phyloP scores from a whole-genome alignment of 768 basidiomycete species.

The Mycena sanguinolenta region DNA sequence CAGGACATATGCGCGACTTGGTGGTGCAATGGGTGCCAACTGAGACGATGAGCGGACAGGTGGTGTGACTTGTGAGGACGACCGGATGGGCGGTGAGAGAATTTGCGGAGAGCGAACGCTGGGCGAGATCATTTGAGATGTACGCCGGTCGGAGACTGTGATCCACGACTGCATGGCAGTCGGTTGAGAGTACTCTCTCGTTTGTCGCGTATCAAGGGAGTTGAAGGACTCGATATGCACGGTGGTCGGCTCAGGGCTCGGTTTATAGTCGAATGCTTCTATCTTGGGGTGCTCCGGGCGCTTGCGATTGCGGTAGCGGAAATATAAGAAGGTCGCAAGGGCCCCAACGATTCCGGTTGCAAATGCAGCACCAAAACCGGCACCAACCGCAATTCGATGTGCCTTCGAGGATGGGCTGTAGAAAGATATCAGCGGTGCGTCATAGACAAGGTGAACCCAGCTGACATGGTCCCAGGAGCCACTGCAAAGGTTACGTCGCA shows the following conservation, averaged over 20 bases:
- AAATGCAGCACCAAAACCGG: conserved; percentile 38
- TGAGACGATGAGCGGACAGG: background rate
- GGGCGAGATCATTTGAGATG: background rate
- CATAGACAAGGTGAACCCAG: background rate
- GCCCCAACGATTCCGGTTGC: conserved; percentile 34
- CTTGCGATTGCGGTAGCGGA: conserved; percentile 7
- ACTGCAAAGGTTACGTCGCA: conserved; percentile 31
- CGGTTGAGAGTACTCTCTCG: background rate
- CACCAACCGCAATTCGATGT: conserved; percentile 33
- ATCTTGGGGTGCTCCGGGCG: background rate
- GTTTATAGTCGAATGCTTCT: conserved; percentile 16
- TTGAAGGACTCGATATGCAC: no score
- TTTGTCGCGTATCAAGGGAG: no score
- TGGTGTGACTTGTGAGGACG: background rate
- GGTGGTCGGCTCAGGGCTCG: background rate
- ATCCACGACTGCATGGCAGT: background rate
- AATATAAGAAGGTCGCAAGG: conserved; percentile 27
- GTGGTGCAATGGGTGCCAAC: no score
- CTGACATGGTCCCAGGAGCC: conserved; percentile 51
- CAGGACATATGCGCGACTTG: conserved; percentile 50
- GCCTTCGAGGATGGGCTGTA: conserved; percentile 34
- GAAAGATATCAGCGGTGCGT: background rate
- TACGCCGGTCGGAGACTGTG: background rate
- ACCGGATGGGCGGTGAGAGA: background rate
- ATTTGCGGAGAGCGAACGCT: background rate